Evolutionary conservation across 1,139 yeast species (phyloP).

Genomic region (Protomyces macrosporus): DNA sequence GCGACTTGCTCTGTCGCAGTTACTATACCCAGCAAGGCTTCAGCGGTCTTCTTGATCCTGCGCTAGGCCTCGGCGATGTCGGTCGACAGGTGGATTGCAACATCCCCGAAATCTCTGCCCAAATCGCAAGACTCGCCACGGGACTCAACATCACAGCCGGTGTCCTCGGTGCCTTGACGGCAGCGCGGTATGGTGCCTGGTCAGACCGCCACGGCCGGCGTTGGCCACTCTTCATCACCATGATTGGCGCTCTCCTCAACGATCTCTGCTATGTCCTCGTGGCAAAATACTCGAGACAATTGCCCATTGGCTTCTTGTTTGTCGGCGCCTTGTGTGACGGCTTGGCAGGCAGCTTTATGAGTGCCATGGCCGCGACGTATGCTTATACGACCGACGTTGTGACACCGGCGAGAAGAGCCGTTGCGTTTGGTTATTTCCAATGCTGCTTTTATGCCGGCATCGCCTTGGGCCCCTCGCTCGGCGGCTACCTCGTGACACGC

Average conservation of each 20-base stretch:
- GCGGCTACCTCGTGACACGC: slow-evolving; percentile 43
- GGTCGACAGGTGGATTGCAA: slow-evolving; percentile 27
- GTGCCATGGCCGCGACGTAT: slow-evolving; percentile 50
- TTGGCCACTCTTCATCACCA: slow-evolving; percentile 28
- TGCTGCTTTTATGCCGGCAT: slow-evolving; percentile 57
- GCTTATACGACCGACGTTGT: slow-evolving; percentile 64
- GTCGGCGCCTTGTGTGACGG: slow-evolving; percentile 45
- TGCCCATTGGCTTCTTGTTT: slow-evolving; percentile 40
- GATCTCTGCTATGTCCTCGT: slow-evolving; percentile 27
- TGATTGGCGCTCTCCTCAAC: slow-evolving; percentile 29
- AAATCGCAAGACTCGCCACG: slow-evolving; percentile 28
- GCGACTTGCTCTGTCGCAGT: slow-evolving; percentile 28
- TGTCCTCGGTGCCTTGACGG: slow-evolving; percentile 23
- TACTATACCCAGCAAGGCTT: slow-evolving; percentile 22
- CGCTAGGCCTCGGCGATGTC: not conserved
- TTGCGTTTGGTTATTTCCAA: slow-evolving; percentile 51
- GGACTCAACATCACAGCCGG: slow-evolving; percentile 30
- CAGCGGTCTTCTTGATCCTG: not conserved
- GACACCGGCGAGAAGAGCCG: slow-evolving; percentile 51
- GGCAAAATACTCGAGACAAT: slow-evolving; percentile 23
- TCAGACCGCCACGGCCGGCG: slow-evolving; percentile 32
- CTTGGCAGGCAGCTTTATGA: slow-evolving; percentile 52
- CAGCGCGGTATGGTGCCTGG: slow-evolving; percentile 30
- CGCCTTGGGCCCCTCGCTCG: slow-evolving; percentile 60
- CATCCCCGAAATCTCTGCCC: slow-evolving; percentile 30